phyloP scores from a whole-genome alignment of 1,284 basidiomycete species.

The Microstroma glucosiphilum region DNA sequence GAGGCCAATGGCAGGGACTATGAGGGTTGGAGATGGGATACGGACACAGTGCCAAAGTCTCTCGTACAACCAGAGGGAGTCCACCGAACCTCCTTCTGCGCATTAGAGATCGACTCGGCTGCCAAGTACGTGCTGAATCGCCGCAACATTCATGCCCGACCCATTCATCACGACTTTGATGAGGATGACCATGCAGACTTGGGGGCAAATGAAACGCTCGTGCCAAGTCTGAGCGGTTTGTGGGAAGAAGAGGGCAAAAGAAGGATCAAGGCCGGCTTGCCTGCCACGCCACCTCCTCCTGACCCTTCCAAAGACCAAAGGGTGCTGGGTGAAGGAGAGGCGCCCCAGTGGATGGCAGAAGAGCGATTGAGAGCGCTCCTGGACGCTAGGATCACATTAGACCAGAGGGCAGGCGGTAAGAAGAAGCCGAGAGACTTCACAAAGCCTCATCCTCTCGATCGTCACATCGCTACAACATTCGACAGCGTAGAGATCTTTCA shows the following conservation, averaged over 20 bases:
- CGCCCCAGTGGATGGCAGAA: constrained; percentile 44
- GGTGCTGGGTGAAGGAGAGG: constrained; percentile 21
- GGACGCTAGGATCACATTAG: constrained; percentile 32
- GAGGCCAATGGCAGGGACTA: constrained; percentile 1
- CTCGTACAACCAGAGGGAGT: constrained; percentile 22
- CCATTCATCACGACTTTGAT: constrained; percentile 63
- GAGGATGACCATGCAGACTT: constrained; percentile 15
- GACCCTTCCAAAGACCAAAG: constrained; percentile 28
- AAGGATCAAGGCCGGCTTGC: constrained; percentile 52
- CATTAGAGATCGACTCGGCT: constrained; percentile 75
- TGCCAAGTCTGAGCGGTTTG: constrained; percentile 79
- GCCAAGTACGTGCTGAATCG: constrained; percentile 82
- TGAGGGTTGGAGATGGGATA: constrained; percentile 6
- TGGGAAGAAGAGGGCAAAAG: constrained; percentile 88
- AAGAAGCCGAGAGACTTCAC: constrained; percentile 27
- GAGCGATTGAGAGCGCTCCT: constrained; percentile 48
- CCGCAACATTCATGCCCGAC: constrained; percentile 61
- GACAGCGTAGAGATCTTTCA: constrained; percentile 61
- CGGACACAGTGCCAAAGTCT: background rate
- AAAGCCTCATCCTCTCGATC: constrained; percentile 53
- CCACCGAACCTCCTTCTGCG: constrained; percentile 60
- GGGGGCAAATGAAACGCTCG: constrained; percentile 63
- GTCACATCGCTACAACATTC: constrained; percentile 77
- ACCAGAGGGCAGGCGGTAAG: constrained; percentile 53
- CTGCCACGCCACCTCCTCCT: constrained; percentile 28